Percentiles rank a stretch among this genome's conserved stretches.
Conservation (phyloP, 148 eudicot genomes). For the Rhododendron ovatum region DNA sequence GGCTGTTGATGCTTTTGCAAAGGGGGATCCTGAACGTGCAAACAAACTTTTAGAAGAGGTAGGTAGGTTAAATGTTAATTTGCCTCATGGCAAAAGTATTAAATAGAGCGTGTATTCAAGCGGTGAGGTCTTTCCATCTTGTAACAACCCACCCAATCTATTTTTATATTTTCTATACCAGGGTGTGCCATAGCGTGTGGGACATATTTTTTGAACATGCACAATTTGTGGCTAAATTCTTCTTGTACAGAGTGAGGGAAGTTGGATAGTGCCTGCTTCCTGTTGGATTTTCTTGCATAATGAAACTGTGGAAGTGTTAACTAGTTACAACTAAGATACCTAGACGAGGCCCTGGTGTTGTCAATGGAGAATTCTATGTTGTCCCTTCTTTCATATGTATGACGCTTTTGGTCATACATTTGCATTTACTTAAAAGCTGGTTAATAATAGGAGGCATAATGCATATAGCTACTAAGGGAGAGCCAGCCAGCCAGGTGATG, state of each 20-base stretch:
- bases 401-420: neutral
- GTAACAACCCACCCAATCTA: neutral
- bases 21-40: constrained; percentile 49
- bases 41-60: constrained; percentile 57
- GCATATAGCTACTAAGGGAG: neutral
- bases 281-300: neutral
- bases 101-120: neutral
- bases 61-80: neutral
- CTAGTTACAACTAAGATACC: neutral
- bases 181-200: neutral
- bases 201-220: neutral
- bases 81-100: neutral
- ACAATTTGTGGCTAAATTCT: neutral
- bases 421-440: neutral
- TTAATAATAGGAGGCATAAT: neutral
- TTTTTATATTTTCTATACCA: neutral
- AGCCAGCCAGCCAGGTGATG: neutral
- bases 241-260: neutral
- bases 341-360: neutral
- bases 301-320: neutral
- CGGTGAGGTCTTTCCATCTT: neutral
- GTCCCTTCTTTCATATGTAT: neutral
- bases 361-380: neutral
- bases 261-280: neutral
- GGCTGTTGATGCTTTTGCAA: constrained; percentile 58